Percentiles rank a stretch among this genome's conserved stretches.
Conservation (phyloP, 1,284 basidiomycete species). For the Thelephora terrestris region DNA sequence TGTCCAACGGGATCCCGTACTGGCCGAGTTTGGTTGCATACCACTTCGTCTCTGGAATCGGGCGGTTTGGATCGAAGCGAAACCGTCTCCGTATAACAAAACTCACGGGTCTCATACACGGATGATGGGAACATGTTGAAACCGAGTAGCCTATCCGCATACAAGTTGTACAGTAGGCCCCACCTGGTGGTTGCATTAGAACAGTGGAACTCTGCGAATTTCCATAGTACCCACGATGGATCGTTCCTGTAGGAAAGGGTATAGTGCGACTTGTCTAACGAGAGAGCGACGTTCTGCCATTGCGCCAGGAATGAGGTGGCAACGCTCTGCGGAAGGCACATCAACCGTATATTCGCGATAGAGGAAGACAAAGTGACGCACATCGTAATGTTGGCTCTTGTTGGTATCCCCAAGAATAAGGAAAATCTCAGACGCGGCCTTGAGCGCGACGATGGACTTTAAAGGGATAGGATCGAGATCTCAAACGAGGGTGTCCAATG, state of each 20-base stretch:
- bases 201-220: slow-evolving; percentile 11
- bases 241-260: slow-evolving; percentile 44
- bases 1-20: slow-evolving; percentile 57
- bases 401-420: slow-evolving; percentile 37
- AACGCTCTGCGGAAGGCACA: slow-evolving; percentile 31
- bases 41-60: slow-evolving; percentile 48
- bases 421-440: slow-evolving; percentile 53
- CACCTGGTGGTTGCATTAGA: slow-evolving; percentile 29
- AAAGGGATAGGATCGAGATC: neutral
- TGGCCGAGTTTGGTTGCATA: slow-evolving; percentile 42
- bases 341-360: neutral
- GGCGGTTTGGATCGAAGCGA: neutral
- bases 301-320: slow-evolving; percentile 43
- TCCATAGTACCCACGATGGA: slow-evolving; percentile 21
- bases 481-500: neutral
- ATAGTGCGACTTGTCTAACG: slow-evolving; percentile 40
- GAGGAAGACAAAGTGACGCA: slow-evolving; percentile 19
- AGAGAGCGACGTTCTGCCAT: slow-evolving; percentile 41
- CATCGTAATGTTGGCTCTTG: slow-evolving; percentile 48
- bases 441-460: slow-evolving; percentile 53
- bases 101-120: slow-evolving; percentile 52
- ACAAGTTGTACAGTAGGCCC: slow-evolving; percentile 60
- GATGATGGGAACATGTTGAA: slow-evolving; percentile 51
- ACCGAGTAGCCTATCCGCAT: slow-evolving; percentile 50
- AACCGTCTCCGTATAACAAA: neutral